These are phyloP conservation scores for Nakataea oryzae DNA, from an alignment of 2,329 filamentous ascomycete genomes.

Conservation along the genomic window DNA sequence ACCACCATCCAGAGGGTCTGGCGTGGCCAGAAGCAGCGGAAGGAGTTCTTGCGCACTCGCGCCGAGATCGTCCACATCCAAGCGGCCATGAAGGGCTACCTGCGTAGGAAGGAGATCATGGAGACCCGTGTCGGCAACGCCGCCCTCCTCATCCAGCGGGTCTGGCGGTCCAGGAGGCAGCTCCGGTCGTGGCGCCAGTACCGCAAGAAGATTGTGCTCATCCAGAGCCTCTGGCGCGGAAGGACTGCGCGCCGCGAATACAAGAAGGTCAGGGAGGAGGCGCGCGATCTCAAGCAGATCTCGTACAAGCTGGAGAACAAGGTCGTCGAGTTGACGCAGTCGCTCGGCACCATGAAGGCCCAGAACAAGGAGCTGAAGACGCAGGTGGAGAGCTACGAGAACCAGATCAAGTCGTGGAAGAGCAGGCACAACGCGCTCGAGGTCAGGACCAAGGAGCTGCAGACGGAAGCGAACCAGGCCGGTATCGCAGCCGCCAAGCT, in stretches of 20 bases:
- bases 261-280: slow-evolving; percentile 87
- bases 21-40: slow-evolving; percentile 85
- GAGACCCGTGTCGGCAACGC: slow-evolving; percentile 90
- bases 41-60: slow-evolving; percentile 66
- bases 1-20: slow-evolving; percentile 93
- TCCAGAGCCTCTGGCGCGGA: slow-evolving; percentile 90
- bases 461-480: slow-evolving; percentile 93
- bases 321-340: slow-evolving; percentile 95
- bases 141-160: slow-evolving; percentile 79
- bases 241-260: slow-evolving; percentile 71
- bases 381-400: slow-evolving; percentile 93
- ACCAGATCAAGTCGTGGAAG: slow-evolving; percentile 93
- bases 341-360: slow-evolving; percentile 79
- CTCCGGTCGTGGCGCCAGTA: slow-evolving; percentile 78
- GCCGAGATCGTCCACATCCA: slow-evolving; percentile 81
- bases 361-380: slow-evolving; percentile 84
- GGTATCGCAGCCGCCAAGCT: slow-evolving; percentile 89
- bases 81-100: slow-evolving; percentile 81
- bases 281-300: slow-evolving; percentile 96
- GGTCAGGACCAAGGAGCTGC: slow-evolving; percentile 81
- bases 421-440: slow-evolving; percentile 84
- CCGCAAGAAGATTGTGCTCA: slow-evolving; percentile 76
- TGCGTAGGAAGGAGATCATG: slow-evolving; percentile 84
- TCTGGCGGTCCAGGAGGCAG: slow-evolving; percentile 74
- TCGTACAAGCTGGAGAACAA: slow-evolving; percentile 99